Evolutionary conservation across 2,329 filamentous ascomycete genomes (phyloP), one percentile per base, ranked within the genome.

Genomic region (Aspergillus thermomutatus): DNA sequence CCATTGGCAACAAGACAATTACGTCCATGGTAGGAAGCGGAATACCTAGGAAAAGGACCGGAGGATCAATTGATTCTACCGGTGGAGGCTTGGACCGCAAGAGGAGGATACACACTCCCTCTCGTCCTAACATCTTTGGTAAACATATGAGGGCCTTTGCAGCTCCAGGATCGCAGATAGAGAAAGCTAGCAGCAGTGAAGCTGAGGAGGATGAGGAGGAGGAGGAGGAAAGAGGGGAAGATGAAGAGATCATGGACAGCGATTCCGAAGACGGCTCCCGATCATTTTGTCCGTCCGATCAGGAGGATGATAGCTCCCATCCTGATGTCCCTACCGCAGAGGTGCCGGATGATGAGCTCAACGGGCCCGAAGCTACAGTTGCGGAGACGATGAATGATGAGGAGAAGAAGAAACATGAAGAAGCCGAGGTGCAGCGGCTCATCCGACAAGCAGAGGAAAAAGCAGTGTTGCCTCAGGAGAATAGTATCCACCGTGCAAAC

Each of bases 1-100:
- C 88, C 0, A 84, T 93, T 53, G 90, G 89, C 1, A 80, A 87
- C 59, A 82, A 81, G 48, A 90, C 87, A 0, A 80, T 86, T 4
- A 87, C 84, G 0, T 87, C 86, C 21, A 80, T 85, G 31, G 81
- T 91, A 62, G 87, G 88, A 1, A 82, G 79, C 50, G 78, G 82
- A 50, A 67, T 78, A 3, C 67, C 72, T 26, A 69, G 62, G 26
- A 77, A 72, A 59, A 66, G 70, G 54, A 66, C 69, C 28, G 67
- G 69, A 1, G 69, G 69, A 28, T 62, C 66, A 47, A 56, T 64
- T 25, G 62, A 61, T 26, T 58, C 64, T n/a, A 50, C 43, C 3
- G 60, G 54, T 34, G 56, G 61, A 7, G 43, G 56, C 31, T 55
- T 73, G 4, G 63, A 73, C 45, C 77, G 79, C 34, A 76, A 77